Base-by-base conservation (phyloP, 176 grass and related monocot genomes). In the Oryza nivara region DNA sequence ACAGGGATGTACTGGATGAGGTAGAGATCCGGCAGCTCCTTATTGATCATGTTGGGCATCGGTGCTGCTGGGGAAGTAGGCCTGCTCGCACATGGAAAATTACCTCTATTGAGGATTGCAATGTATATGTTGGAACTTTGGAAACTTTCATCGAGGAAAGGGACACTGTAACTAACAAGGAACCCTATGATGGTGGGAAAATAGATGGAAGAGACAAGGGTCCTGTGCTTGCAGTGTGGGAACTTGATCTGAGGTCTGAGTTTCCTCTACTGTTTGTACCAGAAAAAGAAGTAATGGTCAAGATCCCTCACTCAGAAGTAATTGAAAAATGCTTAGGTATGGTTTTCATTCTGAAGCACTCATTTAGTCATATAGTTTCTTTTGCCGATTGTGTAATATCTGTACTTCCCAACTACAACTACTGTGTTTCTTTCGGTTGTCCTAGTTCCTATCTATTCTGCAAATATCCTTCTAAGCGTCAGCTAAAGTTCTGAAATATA, bases 101-200 rank as follows among this genome's bases (percentile, higher is more conserved):
- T 79, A 75, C 52, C 70, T 87, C 93, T 11, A 84, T 95, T 22
- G 93, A 95, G 61, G 89, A 98, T 68, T 95, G 93, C 70, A 89
- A 90, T 26, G 93, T 95, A 38, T 98, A 94, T 85, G 89, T 95
- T 75, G 96, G 96, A 69, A 98, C 88, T 60, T 73, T 98, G 60
- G 96, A 98, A 90, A 95, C 93, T 72, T 98, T 98, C 72, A 89
- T 88, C 0, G 96, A 98, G 86, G 89, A 98, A 85, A 95, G 96
- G 68, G 89, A 98, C 17, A 74, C 48, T 16, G n/a, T 88, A 41
- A 73, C 22, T 25, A 85, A 89, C 72, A 93, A 92, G 65, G 83
- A 88, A 44, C 89, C 89, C 1, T 92, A 90, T 72, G 36, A 87
- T 11, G 94, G 89, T 80, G 89, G 85, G 68, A 80, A 90, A 74